Percentiles rank a stretch among this genome's conserved stretches.
Conservation (phyloP, 2,329 filamentous ascomycete species). For the Neoarthrinium moseri region DNA sequence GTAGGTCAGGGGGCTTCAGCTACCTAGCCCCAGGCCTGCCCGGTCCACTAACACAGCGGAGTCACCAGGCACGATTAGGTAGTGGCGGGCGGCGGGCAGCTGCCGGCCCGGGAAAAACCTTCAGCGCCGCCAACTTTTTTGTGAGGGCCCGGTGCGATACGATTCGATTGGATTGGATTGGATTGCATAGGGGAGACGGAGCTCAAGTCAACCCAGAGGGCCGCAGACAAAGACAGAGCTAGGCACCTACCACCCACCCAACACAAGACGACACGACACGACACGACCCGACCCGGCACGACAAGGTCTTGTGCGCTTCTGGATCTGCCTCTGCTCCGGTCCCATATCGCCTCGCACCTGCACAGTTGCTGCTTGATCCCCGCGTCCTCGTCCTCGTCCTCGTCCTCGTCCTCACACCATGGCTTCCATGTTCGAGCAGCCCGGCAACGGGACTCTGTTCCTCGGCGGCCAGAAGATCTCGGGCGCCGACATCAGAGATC, state of each 20-base stretch:
- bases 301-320: no score
- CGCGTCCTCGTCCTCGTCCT: no score
- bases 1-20: no score
- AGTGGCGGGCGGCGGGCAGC: no score
- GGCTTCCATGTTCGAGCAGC: conserved; percentile 95
- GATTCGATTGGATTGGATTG: background rate
- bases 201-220: conserved; percentile 6
- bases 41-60: no score
- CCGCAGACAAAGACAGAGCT: background rate
- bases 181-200: background rate
- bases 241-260: conserved; percentile 2
- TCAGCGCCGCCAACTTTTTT: conserved; percentile 8
- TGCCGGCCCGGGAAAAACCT: conserved; percentile 8
- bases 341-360: no score
- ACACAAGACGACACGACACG: no score
- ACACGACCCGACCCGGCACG: no score
- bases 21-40: no score
- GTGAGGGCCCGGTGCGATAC: background rate
- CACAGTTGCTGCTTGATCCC: no score
- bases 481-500: conserved; percentile 92
- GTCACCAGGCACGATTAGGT: no score
- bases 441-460: conserved; percentile 93
- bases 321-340: no score
- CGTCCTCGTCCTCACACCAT: conserved; percentile 55
- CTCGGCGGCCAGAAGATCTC: conserved; percentile 97